Conservation (phyloP, 1,284 basidiomycete species). For the Fomitopsis betulina region DNA sequence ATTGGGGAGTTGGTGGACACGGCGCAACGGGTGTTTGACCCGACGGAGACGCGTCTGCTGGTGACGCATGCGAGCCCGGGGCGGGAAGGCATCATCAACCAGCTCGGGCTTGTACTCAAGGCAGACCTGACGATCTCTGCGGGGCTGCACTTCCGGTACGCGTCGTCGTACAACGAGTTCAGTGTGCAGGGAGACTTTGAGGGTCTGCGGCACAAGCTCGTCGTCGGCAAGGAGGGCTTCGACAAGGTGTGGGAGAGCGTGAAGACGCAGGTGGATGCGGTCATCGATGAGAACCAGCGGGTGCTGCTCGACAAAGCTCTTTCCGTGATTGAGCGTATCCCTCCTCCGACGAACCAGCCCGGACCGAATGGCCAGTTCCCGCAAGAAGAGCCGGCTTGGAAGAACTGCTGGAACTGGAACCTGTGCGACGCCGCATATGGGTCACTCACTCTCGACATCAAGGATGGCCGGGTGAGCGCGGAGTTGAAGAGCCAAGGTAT, state of each 20-base stretch:
- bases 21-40: slow-evolving; percentile 91
- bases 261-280: slow-evolving; percentile 86
- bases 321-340: slow-evolving; percentile 78
- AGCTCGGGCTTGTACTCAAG: slow-evolving; percentile 87
- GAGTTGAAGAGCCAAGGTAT: slow-evolving; percentile 90
- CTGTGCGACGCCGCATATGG: slow-evolving; percentile 94
- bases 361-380: slow-evolving; percentile 48
- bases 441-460: slow-evolving; percentile 82
- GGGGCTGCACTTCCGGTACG: slow-evolving; percentile 96
- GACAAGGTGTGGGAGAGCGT: slow-evolving; percentile 93
- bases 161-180: slow-evolving; percentile 96
- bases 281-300: slow-evolving; percentile 90
- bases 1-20: slow-evolving; percentile 98
- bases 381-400: slow-evolving; percentile 87
- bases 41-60: slow-evolving; percentile 90
- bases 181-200: slow-evolving; percentile 90
- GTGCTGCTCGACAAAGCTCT: slow-evolving; percentile 88
- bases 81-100: slow-evolving; percentile 88
- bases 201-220: slow-evolving; percentile 81
- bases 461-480: slow-evolving; percentile 87
- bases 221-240: slow-evolving; percentile 78
- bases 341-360: slow-evolving; percentile 54
- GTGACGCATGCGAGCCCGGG: slow-evolving; percentile 92
- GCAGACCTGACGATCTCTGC: slow-evolving; percentile 94
- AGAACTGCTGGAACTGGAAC: slow-evolving; percentile 99